phyloP scores from a whole-genome alignment of 805 yeast species.

The Priceomyces medius region DNA sequence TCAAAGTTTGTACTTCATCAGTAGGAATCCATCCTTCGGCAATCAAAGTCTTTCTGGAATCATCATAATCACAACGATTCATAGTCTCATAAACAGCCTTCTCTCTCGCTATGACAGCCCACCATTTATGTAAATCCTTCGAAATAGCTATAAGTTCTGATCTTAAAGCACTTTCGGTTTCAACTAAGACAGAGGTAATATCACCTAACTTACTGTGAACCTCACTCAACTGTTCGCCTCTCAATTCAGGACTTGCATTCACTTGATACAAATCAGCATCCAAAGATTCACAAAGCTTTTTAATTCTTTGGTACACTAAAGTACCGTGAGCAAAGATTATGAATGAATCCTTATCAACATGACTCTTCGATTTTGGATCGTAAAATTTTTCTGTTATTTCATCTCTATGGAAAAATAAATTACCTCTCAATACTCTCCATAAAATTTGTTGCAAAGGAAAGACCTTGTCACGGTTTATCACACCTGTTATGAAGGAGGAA shows the following conservation, averaged over 20 bases:
- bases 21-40: constrained; percentile 98
- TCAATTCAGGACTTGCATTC: constrained; percentile 33
- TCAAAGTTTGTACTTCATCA: constrained; percentile 66
- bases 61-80: constrained; percentile 79
- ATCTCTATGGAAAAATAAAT: constrained; percentile 70
- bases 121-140: constrained; percentile 74
- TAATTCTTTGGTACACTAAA: constrained; percentile 66
- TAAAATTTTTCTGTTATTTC: constrained; percentile 70
- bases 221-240: constrained; percentile 30
- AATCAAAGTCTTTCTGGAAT: constrained; percentile 77
- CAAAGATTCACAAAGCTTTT: constrained; percentile 82
- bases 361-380: constrained; percentile 56
- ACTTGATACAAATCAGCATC: constrained; percentile 76
- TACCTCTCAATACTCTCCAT: constrained; percentile 94
- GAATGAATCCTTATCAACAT: constrained; percentile 74
- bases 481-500: constrained; percentile 67
- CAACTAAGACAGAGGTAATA: constrained; percentile 33
- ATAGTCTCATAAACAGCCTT: constrained; percentile 77
- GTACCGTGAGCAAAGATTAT: constrained; percentile 91
- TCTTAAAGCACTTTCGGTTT: constrained; percentile 57
- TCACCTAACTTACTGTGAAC: constrained; percentile 30
- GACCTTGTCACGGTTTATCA: constrained; percentile 69
- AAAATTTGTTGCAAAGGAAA: constrained; percentile 74
- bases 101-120: constrained; percentile 61
- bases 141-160: constrained; percentile 81